Evolutionary conservation across 2,329 filamentous ascomycete species (phyloP), one percentile per base, ranked within the genome.

Genomic region (Taxawa tesnikishii): DNA sequence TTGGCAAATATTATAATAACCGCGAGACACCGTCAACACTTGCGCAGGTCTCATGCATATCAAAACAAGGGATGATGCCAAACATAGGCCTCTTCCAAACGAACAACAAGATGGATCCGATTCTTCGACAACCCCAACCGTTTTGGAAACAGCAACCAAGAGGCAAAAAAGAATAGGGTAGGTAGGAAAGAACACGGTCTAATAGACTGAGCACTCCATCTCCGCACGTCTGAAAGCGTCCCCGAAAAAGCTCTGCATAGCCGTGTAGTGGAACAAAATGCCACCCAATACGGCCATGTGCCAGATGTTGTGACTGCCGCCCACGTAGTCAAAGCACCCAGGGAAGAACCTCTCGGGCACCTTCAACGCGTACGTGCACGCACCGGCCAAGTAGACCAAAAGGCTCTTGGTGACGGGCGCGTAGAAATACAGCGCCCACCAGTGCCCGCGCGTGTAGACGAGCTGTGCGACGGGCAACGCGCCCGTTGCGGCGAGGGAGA

Each of bases 231-330:
- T 32, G 43, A 66, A 59, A 1, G 64, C 64, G 32, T 59, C 56
- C 5, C 79, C 69, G 50, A 98, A 98, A 57, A 98, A 90, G 34
- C 85, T 73, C 56, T 94, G 83, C 88, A 98, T 94, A 12, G 90
- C 90, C 14, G 72, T 70, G 59, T 96, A 98, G 57, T 98, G 90
- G 55, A 94, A 96, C n/a, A 96, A 58, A 36, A 98, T 98, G 8
- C 90, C 90, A 11, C 87, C 84, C 16, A 98, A 64, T 8, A 98
- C 90, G 6, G 90, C 90, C 19, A 93, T 60, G 57, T 98, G 90
- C 90, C 90, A 98, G 37, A 98, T 75, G 56, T 98, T 98, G 60
- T 98, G 90, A 55, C 83, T 92, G 28, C 84, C 87, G 24, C 90
- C 90, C 25, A 92, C 70, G 53, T 96, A 96, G 58, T 98, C 90